phyloP scores from a whole-genome alignment of 495 filamentous ascomycete species.

The Immersiella caudata region DNA sequence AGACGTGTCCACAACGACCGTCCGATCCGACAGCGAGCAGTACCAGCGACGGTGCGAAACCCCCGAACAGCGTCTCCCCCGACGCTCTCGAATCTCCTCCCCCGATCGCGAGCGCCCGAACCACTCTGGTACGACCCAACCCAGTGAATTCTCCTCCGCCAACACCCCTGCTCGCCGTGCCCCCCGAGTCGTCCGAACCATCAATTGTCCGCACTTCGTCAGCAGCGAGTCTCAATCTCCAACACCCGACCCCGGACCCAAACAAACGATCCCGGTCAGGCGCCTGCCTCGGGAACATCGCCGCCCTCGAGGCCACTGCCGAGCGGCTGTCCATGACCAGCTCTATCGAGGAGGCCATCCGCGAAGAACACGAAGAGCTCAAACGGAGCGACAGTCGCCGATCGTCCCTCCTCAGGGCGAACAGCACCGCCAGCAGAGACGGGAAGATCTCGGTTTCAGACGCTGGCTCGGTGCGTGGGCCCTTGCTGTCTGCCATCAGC shows the following conservation, averaged over 20 bases:
- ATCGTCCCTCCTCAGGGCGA: conserved; percentile 54
- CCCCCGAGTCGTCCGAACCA: conserved; percentile 39
- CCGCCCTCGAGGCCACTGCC: conserved; percentile 78
- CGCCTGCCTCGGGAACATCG: conserved; percentile 75
- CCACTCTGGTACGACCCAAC: conserved; percentile 30
- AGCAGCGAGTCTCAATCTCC: conserved; percentile 59
- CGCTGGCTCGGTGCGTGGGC: conserved; percentile 37
- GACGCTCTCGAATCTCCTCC: background rate
- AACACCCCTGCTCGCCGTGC: conserved; percentile 29
- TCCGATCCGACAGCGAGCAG: background rate
- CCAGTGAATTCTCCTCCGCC: conserved; percentile 24
- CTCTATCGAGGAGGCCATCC: conserved; percentile 81
- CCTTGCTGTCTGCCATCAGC: conserved; percentile 52
- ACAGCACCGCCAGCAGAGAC: conserved; percentile 39
- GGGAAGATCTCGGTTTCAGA: conserved; percentile 37
- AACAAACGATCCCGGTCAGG: conserved; percentile 72
- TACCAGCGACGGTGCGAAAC: conserved; percentile 21
- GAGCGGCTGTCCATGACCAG: conserved; percentile 78
- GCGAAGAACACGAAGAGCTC: conserved; percentile 75
- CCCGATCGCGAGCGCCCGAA: conserved; percentile 16
- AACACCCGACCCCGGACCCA: conserved; percentile 76
- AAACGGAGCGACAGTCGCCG: conserved; percentile 67
- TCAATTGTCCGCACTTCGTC: conserved; percentile 65
- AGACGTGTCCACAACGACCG: background rate
- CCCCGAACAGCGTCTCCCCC: conserved; percentile 12